These are phyloP conservation scores for Diutina neorugosa DNA, from an alignment of 1,139 yeast species.

Conservation along the genomic window DNA sequence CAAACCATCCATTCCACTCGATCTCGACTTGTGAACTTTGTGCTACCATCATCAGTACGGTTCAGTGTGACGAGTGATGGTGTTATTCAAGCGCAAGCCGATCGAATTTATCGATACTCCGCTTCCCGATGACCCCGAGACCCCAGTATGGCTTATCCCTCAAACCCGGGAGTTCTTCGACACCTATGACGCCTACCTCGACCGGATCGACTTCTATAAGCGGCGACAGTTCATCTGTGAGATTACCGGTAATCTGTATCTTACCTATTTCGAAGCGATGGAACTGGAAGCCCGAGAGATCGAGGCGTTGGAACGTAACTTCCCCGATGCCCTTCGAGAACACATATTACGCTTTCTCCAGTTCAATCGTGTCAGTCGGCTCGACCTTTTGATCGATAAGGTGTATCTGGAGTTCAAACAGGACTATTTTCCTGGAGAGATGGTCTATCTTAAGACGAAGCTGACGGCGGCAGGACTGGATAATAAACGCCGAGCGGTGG, in stretches of 20 bases:
- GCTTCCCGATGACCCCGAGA: slow-evolving; percentile 38
- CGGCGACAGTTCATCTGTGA: slow-evolving; percentile 85
- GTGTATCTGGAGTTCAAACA: slow-evolving; percentile 64
- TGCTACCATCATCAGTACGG: too few species aligned
- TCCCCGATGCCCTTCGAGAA: slow-evolving; percentile 86
- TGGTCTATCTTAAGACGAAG: slow-evolving; percentile 45
- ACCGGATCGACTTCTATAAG: slow-evolving; percentile 57
- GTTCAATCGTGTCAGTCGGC: slow-evolving; percentile 70
- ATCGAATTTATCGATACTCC: slow-evolving; percentile 47
- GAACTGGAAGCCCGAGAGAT: slow-evolving; percentile 64
- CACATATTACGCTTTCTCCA: slow-evolving; percentile 80
- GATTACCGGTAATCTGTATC: slow-evolving; percentile 85
- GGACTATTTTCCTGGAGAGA: slow-evolving; percentile 89
- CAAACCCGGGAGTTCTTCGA: slow-evolving; percentile 83
- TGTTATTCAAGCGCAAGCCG: slow-evolving; percentile 60
- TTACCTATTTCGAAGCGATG: slow-evolving; percentile 82
- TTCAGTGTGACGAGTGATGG: slow-evolving; percentile 24
- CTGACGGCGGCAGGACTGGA: slow-evolving; percentile 5
- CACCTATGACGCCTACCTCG: slow-evolving; percentile 62
- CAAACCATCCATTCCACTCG: too few species aligned
- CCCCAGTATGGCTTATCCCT: slow-evolving; percentile 66
- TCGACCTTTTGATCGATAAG: slow-evolving; percentile 80
- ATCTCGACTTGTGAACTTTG: too few species aligned
- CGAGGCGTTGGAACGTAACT: slow-evolving; percentile 60
- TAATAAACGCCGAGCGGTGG: slow-evolving; percentile 24